Base-by-base conservation (phyloP, 495 filamentous ascomycete genomes). In the Bathelium albidoporum region DNA sequence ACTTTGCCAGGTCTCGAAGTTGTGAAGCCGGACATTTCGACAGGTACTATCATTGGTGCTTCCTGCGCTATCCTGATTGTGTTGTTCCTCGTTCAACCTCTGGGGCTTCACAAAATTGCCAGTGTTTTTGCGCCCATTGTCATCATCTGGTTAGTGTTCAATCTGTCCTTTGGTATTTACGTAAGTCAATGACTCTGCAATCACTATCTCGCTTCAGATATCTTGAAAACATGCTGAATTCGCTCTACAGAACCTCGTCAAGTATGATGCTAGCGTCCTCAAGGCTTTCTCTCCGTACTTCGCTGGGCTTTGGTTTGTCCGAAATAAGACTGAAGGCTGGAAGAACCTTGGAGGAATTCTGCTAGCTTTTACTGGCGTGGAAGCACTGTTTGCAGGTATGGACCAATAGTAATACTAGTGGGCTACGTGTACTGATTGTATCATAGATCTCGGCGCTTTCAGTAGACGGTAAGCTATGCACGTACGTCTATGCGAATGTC, bases 281-380 rank as follows among this genome's bases (percentile, higher is more conserved):
- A 84, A 84, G 70, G 88, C 87, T 0, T 89, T 91, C 68, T 84
- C 77, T 29, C 88, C 87, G 0, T 83, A 79, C 55, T 86, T 81
- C 62, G 87, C 84, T 10, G 81, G 84, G 22, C 65, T 78, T 0
- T 89, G 82, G 65, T 80, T 90, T 41, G 68, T 82, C 39, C 77
- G 82, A n/a, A 81, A 89, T 67, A 79, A 80, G 32, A 79, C 79
- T 24, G 71, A 80, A 2, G 88, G 83, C 1, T 90, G 87, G 87
- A 78, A 74, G 61, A 82, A 78, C 65, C 80, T 90, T 24, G 87
- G 88, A 60, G 87, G 87, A 5, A 83, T 87, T 28, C 66, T 90
- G 10, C 81, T 90, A 2, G 82, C 86, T 0, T 90, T 90, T 60
- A 89, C 87, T 9, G 87, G 87, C 16, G 85, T 88, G 18, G 87